Base-by-base conservation (phyloP, 805 yeast genomes). In the Lachancea meyersii region DNA sequence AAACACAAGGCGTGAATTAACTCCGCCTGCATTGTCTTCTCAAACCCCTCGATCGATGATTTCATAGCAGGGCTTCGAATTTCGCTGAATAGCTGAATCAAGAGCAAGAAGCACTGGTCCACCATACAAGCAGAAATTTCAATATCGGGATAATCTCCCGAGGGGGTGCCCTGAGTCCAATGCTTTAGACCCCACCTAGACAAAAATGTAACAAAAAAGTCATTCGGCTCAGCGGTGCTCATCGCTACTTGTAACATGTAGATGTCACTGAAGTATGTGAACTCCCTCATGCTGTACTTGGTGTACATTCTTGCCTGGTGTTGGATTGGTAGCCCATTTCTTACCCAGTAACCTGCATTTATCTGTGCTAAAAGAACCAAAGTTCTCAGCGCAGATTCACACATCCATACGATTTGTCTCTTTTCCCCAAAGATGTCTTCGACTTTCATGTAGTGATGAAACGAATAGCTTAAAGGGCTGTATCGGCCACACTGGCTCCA, bases 281-380 rank as follows among this genome's bases (percentile, higher is more conserved):
- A 77, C 49, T 89, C 97, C 42, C 97, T 70, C 38, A 89, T 71
- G 3, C 87, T 84, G 10, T 88, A 75, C 45, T 77, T 81, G 31
- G 83, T 75, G 59, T 91, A 91, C 44, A 88, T 79, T 51, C 80
- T 82, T 49, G 84, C 71, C 57, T 91, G 97, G 20, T 80, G 79
- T 31, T 83, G 72, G 4, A 87, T 79, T 31, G 89, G 82, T 45
- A 77, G 74, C 0, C 98, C 98, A 62, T 91, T 91, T 54, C 97
- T 75, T 0, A 91, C 96, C 97, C 97, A 91, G 44, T 83, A 75
- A 0, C 96, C 96, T 0, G 84, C 79, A 47, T 86, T 82, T 7
- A 91, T 84, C 54, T 93, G 97, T 0, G 96, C 78, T 49, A 86
- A 63, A 7, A 86, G 62, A 0, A 86, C 96, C 22, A 87, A 57